Evolutionary conservation across 225 moss, liverwort and hornwort genomes (phyloP).

Genomic region (Asterella californica): DNA sequence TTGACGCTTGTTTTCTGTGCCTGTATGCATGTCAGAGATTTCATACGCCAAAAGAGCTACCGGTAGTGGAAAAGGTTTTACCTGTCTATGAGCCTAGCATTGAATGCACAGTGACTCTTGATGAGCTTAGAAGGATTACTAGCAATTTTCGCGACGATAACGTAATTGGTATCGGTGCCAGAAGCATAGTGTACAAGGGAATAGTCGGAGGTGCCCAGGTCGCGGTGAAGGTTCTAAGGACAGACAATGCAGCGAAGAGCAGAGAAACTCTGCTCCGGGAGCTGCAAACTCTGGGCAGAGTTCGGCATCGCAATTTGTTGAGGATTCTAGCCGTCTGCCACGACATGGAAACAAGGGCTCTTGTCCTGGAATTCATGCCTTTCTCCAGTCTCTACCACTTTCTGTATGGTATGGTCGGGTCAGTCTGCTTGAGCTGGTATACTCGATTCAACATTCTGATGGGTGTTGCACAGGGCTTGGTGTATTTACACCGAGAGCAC

Average conservation of each 20-base stretch:
- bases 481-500: constrained; percentile 6
- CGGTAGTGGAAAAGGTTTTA: background rate
- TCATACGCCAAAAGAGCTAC: background rate
- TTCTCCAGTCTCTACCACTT: constrained; percentile 8
- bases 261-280: constrained; percentile 4
- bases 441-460: constrained; percentile 14
- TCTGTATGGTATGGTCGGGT: background rate
- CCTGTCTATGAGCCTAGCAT: background rate
- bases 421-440: constrained; percentile 7
- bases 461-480: constrained; percentile 18
- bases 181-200: constrained; percentile 32
- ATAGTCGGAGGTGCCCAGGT: constrained; percentile 17
- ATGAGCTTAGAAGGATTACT: constrained; percentile 22
- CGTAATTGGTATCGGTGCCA: constrained; percentile 30
- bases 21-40: background rate
- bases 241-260: constrained; percentile 5
- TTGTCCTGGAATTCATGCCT: constrained; percentile 25
- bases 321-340: constrained; percentile 15
- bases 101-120: background rate
- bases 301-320: constrained; percentile 24
- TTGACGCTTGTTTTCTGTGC: background rate
- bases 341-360: background rate
- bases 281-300: constrained; percentile 17
- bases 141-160: constrained; percentile 21
- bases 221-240: constrained; percentile 26